phyloP scores from a whole-genome alignment of 169 alveolate genomes.

The Plasmodium relictum region DNA sequence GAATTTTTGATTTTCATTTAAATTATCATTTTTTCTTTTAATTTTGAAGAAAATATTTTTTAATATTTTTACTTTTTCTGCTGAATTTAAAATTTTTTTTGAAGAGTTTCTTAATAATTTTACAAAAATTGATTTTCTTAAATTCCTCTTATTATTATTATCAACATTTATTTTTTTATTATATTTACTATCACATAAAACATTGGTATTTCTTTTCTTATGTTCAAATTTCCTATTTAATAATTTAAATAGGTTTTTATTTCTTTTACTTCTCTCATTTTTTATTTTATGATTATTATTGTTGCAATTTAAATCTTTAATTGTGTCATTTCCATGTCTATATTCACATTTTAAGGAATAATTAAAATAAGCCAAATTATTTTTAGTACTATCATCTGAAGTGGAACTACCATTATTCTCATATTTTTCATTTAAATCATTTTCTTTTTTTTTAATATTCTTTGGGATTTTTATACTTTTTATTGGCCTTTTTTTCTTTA shows the following conservation, averaged over 20 bases:
- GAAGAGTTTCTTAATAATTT: constrained; percentile 30
- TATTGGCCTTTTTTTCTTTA: constrained; percentile 6
- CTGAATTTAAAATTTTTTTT: constrained; percentile 24
- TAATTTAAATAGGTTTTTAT: background rate
- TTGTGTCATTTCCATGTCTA: background rate
- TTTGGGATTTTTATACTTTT: background rate
- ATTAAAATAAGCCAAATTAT: too few relatives aligned
- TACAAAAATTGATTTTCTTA: constrained; percentile 12
- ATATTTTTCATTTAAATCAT: constrained; percentile 1
- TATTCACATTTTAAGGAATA: background rate
- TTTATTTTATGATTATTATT: background rate
- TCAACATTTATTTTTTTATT: background rate
- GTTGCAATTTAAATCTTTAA: background rate
- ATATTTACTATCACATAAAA: background rate
- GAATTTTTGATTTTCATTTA: background rate
- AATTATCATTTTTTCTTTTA: constrained; percentile 27
- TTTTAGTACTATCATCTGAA: background rate
- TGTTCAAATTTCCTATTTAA: constrained; percentile 14
- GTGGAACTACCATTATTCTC: background rate
- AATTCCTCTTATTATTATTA: background rate
- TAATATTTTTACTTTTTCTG: constrained; percentile 32
- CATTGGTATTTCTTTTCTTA: constrained; percentile 1
- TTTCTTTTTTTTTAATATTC: constrained; percentile 11
- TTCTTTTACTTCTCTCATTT: background rate
- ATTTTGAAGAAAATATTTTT: constrained; percentile 37